A percentile compares a stretch with the other conserved stretches of the same genome.
Evolutionary conservation across 371 early-diverging fungal genomes (phyloP).

Genomic region (Coemansia sp.): DNA sequence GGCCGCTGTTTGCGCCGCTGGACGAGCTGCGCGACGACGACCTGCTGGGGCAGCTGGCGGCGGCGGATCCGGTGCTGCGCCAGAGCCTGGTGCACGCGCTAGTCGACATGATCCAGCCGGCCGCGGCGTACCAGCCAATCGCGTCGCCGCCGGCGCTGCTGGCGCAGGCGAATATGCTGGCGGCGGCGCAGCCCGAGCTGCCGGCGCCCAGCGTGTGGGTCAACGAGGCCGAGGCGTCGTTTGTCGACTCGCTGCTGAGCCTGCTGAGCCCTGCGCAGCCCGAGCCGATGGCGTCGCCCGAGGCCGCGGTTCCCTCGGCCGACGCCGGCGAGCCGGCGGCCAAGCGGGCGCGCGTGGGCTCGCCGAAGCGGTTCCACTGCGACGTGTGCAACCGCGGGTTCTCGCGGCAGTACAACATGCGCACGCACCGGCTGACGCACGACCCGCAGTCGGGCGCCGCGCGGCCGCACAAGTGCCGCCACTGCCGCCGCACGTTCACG

Average conservation of each 20-base stretch:
- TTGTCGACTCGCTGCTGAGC: conserved; percentile 40
- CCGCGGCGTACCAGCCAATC: conserved; percentile 30
- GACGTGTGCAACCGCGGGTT: conserved; percentile 49
- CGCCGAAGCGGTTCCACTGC: conserved; percentile 36
- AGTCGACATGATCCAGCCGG: conserved; percentile 37
- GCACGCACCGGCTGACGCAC: conserved; percentile 44
- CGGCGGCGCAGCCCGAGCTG: conserved; percentile 1
- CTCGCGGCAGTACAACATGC: conserved; percentile 49
- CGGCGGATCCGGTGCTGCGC: conserved; percentile 27
- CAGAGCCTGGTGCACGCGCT: conserved; percentile 45
- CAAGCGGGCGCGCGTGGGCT: background rate
- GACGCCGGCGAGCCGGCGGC: background rate
- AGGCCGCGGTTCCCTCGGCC: conserved; percentile 5
- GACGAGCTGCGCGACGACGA: conserved; percentile 34
- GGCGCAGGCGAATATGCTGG: conserved; percentile 22
- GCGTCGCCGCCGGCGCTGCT: conserved; percentile 12
- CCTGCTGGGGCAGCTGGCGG: conserved; percentile 31
- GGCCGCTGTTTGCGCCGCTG: conserved; percentile 46
- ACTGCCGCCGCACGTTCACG: conserved; percentile 45
- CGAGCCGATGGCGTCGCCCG: conserved; percentile 7
- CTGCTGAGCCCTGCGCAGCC: conserved; percentile 5
- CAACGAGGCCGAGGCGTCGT: conserved; percentile 16
- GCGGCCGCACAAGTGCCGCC: conserved; percentile 42
- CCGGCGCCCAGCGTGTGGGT: background rate
- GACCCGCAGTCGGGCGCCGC: conserved; percentile 34